Conservation (phyloP, 768 basidiomycete species). For the Suillus tomentosus region DNA sequence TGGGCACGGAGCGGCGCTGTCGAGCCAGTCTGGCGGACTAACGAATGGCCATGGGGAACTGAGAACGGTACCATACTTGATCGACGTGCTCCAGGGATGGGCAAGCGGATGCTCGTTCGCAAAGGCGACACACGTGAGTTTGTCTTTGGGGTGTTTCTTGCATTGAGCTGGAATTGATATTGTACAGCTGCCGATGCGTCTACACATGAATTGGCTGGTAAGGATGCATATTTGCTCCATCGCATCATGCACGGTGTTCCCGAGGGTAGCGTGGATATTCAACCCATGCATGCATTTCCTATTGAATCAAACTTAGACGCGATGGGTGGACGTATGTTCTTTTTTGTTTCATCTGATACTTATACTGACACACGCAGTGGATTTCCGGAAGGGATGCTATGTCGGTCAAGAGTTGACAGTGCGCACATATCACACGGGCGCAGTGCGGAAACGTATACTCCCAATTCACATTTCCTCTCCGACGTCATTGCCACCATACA, state of each 20-base stretch:
- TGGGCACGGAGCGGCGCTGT: conserved; percentile 72
- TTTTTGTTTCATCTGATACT: not conserved
- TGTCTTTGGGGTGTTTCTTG: not conserved
- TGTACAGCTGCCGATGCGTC: conserved; percentile 52
- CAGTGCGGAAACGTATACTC: conserved; percentile 85
- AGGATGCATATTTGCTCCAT: conserved; percentile 72
- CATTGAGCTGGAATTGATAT: conserved; percentile 10
- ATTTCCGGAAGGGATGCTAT: conserved; percentile 97
- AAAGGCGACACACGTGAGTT: conserved; percentile 77
- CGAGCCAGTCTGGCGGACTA: conserved; percentile 71
- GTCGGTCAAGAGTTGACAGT: conserved; percentile 98
- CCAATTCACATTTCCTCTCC: conserved; percentile 65
- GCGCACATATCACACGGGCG: conserved; percentile 93
- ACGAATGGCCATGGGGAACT: conserved; percentile 61
- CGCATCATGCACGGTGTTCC: conserved; percentile 84
- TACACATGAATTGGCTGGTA: conserved; percentile 53
- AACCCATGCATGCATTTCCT: conserved; percentile 79
- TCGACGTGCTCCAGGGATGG: conserved; percentile 77
- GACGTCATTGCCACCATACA: conserved; percentile 25
- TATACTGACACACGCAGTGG: conserved; percentile 53
- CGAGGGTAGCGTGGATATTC: conserved; percentile 80
- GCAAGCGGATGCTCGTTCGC: conserved; percentile 64
- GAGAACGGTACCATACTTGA: conserved; percentile 57
- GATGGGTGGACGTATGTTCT: conserved; percentile 84
- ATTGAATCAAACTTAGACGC: conserved; percentile 94